These are phyloP conservation scores for Zymoseptoria passerinii DNA, from an alignment of 2,329 filamentous ascomycete species.

Conservation along the genomic window DNA sequence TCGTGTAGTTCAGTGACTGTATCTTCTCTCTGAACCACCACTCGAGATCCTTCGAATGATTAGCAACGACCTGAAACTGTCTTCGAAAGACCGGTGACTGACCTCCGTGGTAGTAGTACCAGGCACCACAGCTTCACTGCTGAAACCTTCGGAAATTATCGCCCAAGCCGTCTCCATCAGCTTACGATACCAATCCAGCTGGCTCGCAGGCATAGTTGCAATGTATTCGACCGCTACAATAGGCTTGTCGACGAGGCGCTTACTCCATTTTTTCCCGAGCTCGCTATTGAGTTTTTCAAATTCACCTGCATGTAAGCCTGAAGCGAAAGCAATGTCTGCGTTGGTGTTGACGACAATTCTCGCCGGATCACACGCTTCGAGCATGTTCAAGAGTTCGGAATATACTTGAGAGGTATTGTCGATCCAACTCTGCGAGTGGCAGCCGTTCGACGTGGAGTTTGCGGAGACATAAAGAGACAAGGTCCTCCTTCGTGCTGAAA, in stretches of 20 bases:
- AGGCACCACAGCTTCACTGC: conserved; percentile 9
- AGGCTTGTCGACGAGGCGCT: conserved; percentile 8
- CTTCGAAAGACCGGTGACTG: background rate
- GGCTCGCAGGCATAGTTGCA: conserved; percentile 11
- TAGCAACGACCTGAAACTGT: background rate
- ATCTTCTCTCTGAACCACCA: conserved; percentile 18
- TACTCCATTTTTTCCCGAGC: conserved; percentile 7
- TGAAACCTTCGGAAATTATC: conserved; percentile 14
- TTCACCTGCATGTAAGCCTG: conserved; percentile 13
- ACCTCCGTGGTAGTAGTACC: conserved; percentile 10
- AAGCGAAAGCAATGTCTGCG: conserved; percentile 15
- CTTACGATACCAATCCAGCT: conserved; percentile 13
- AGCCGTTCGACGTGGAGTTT: background rate
- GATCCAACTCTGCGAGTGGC: conserved; percentile 10
- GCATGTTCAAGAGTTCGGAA: conserved; percentile 4
- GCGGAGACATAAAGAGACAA: conserved; percentile 13
- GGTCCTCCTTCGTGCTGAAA: conserved; percentile 15
- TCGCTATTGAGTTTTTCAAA: conserved; percentile 3
- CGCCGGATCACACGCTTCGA: conserved; percentile 6
- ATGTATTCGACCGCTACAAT: conserved; percentile 16
- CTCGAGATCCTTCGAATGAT: conserved; percentile 10
- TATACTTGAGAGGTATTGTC: conserved; percentile 14
- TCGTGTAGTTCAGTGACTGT: conserved; percentile 15
- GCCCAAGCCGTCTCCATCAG: conserved; percentile 16
- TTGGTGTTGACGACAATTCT: conserved; percentile 12